phyloP scores from a whole-genome alignment of 1,284 basidiomycete genomes.

The Heterobasidion annosum region DNA sequence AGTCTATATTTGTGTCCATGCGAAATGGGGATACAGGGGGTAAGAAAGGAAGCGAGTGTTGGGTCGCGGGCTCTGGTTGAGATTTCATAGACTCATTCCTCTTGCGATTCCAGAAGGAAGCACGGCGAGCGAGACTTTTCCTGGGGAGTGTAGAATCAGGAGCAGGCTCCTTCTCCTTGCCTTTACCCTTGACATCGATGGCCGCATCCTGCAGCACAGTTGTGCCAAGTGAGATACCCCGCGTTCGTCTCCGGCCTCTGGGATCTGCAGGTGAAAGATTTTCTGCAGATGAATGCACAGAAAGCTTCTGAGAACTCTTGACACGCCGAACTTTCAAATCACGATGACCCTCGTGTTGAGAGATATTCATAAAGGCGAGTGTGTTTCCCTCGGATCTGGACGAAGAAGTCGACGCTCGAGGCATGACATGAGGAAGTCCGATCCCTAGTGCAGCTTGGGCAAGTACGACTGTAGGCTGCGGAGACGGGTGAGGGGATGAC shows the following conservation, averaged over 20 bases:
- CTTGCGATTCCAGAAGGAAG: constrained; percentile 46
- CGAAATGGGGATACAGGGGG: constrained; percentile 45
- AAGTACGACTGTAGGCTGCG: constrained; percentile 34
- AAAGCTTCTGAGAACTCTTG: constrained; percentile 39
- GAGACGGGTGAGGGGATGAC: constrained; percentile 3
- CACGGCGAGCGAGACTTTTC: constrained; percentile 38
- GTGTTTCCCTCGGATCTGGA: constrained; percentile 31
- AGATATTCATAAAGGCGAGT: constrained; percentile 23
- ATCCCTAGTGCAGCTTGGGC: constrained; percentile 52
- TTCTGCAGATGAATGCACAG: constrained; percentile 10
- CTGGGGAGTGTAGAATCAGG: constrained; percentile 14
- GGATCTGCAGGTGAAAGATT: constrained; percentile 13
- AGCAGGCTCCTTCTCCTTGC: constrained; percentile 24
- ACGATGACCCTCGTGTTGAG: constrained; percentile 4
- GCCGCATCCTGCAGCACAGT: constrained; percentile 24
- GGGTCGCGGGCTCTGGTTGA: constrained; percentile 13
- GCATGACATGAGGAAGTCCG: constrained; percentile 44
- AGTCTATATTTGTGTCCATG: constrained; percentile 21
- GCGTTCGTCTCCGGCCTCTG: constrained; percentile 28
- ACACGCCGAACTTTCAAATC: constrained; percentile 25
- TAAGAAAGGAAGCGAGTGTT: constrained; percentile 33
- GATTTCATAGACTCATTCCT: constrained; percentile 20
- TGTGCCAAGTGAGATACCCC: constrained; percentile 33
- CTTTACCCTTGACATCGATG: constrained; percentile 30
- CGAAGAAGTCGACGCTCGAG: constrained; percentile 31